These are phyloP conservation scores for Tirmania nivea DNA, from an alignment of 495 filamentous ascomycete genomes.

Conservation along the genomic window DNA sequence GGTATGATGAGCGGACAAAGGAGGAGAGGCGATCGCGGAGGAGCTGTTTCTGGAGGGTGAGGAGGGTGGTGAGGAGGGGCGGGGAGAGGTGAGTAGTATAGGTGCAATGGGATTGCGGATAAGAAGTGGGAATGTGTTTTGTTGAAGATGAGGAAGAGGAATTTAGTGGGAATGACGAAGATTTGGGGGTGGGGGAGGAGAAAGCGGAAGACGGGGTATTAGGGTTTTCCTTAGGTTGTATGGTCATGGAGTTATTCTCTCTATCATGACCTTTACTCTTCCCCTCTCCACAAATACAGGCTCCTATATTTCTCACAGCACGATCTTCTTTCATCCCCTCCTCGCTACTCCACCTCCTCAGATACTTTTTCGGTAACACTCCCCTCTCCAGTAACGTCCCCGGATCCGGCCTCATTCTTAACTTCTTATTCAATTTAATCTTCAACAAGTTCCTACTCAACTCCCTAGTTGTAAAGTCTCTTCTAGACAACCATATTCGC, in stretches of 20 bases:
- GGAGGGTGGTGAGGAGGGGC: neutral
- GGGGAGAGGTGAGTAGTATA: neutral
- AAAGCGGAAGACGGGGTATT: neutral
- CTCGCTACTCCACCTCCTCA: slow-evolving; percentile 7
- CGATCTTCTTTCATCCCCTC: slow-evolving; percentile 18
- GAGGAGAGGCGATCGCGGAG: neutral
- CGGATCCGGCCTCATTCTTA: slow-evolving; percentile 15
- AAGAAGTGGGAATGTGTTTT: neutral
- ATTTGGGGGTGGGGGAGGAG: neutral
- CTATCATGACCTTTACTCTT: slow-evolving; percentile 28
- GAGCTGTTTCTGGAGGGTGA: neutral
- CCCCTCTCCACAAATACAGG: slow-evolving; percentile 31
- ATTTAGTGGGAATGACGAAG: neutral
- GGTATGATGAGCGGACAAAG: neutral
- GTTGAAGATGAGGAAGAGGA: neutral
- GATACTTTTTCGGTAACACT: slow-evolving; percentile 18
- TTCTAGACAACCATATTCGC: slow-evolving; percentile 38
- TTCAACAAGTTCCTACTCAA: slow-evolving; percentile 31
- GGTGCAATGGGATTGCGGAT: neutral
- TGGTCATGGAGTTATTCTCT: slow-evolving; percentile 13
- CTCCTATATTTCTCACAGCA: slow-evolving; percentile 27
- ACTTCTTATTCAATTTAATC: slow-evolving; percentile 25
- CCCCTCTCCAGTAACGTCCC: slow-evolving; percentile 17
- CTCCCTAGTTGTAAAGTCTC: slow-evolving; percentile 30
- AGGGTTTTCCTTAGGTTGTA: too few species aligned